phyloP scores from a whole-genome alignment of 2,329 filamentous ascomycete species.

The Aspergillus quadricinctus region DNA sequence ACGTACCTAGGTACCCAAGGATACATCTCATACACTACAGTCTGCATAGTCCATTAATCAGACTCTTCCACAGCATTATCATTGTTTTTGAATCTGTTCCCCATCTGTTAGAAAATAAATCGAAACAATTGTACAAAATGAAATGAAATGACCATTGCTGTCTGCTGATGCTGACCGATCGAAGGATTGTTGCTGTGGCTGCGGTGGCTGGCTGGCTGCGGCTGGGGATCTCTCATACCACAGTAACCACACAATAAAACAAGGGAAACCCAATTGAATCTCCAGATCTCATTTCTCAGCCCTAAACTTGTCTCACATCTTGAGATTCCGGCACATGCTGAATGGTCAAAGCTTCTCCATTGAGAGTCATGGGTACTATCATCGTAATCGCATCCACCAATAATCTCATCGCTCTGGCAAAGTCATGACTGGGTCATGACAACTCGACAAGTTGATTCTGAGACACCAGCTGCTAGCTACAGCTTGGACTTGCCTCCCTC shows the following conservation, averaged over 20 bases:
- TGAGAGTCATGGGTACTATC: not conserved
- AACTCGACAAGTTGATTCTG: not conserved
- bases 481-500: conserved; percentile 34
- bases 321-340: not conserved
- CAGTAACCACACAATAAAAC: no score
- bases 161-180: not conserved
- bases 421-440: no score
- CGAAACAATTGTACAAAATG: not conserved
- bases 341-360: not conserved
- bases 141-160: not conserved
- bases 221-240: no score
- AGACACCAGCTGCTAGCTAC: conserved; percentile 3
- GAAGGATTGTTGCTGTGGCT: no score
- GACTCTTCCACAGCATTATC: no score
- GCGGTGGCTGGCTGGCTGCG: no score
- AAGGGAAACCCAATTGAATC: not conserved
- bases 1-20: no score
- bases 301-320: not conserved
- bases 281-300: not conserved
- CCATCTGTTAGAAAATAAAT: no score
- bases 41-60: no score
- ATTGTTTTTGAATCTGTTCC: no score
- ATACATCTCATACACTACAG: no score
- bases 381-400: not conserved
- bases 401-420: not conserved